A percentile compares a stretch with the other conserved stretches of the same genome.
These are phyloP conservation scores for Zea luxurians DNA, from an alignment of 176 grass and related monocot genomes.

Conservation along the genomic window DNA sequence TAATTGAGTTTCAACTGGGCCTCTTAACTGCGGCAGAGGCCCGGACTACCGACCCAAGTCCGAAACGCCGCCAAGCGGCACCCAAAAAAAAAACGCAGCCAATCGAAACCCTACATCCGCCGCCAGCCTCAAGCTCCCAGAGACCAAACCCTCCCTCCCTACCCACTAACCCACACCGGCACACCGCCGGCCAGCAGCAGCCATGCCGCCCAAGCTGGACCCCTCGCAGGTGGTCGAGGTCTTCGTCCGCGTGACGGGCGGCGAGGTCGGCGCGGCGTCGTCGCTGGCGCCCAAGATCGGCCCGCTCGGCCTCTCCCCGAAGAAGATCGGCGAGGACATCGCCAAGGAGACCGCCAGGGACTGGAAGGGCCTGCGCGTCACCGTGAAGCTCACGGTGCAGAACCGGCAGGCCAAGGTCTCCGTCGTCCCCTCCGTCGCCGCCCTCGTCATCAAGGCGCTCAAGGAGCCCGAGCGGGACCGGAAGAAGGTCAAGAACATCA, in stretches of 20 bases:
- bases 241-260: conserved; percentile 87
- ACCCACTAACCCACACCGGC: background rate
- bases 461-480: conserved; percentile 84
- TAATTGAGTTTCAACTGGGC: too few species aligned
- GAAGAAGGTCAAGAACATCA: conserved; percentile 83
- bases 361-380: conserved; percentile 94
- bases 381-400: conserved; percentile 93
- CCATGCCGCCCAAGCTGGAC: conserved; percentile 85
- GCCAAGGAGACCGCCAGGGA: conserved; percentile 99
- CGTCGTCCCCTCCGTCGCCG: conserved; percentile 77
- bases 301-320: conserved; percentile 87
- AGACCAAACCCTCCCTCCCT: conserved; percentile 1
- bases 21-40: too few species aligned
- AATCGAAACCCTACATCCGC: conserved; percentile 36
- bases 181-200: conserved; percentile 34
- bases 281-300: conserved; percentile 92
- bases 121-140: conserved; percentile 1
- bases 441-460: conserved; percentile 80
- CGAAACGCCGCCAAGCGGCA: background rate
- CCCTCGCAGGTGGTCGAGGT: conserved; percentile 85
- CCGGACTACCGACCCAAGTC: background rate
- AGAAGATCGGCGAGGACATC: conserved; percentile 97
- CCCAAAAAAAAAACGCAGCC: conserved; percentile 30
- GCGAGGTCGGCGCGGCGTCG: conserved; percentile 82
- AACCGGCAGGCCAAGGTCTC: conserved; percentile 95